Percentiles rank a stretch among this genome's conserved stretches.
phyloP scores from a whole-genome alignment of 495 filamentous ascomycete genomes.

The Aspergillus nidulans region DNA sequence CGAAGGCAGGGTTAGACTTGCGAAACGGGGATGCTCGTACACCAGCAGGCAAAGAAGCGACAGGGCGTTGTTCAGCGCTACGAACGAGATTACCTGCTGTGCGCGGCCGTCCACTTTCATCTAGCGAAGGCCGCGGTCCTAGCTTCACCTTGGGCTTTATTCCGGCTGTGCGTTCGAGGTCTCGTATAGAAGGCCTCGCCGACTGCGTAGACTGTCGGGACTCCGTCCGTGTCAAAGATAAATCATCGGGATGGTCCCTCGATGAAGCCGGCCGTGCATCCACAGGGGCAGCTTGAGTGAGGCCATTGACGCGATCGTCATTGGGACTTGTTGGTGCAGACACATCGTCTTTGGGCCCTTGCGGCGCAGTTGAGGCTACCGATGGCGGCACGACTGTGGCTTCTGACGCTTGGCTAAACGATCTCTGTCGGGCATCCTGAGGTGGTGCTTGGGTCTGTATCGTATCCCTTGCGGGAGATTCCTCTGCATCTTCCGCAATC shows the following conservation, averaged over 20 bases:
- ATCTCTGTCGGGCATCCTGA: constrained; percentile 24
- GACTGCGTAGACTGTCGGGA: constrained; percentile 59
- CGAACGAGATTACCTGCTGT: constrained; percentile 48
- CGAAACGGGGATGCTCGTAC: constrained; percentile 45
- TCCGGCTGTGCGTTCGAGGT: constrained; percentile 53
- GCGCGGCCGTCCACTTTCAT: constrained; percentile 60
- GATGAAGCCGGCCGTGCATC: constrained; percentile 21
- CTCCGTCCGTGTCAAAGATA: constrained; percentile 36
- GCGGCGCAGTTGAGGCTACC: constrained; percentile 16
- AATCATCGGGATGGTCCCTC: constrained; percentile 34
- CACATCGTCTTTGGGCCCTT: constrained; percentile 14
- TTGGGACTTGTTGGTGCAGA: constrained; percentile 16
- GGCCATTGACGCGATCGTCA: constrained; percentile 19
- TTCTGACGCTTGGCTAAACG: constrained; percentile 37
- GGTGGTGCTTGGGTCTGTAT: constrained; percentile 15
- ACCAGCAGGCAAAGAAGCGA: constrained; percentile 61
- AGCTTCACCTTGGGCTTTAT: constrained; percentile 72
- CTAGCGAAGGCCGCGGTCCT: constrained; percentile 74
- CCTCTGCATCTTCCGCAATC: constrained; percentile 80
- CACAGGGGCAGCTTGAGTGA: constrained; percentile 9
- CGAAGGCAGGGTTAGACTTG: constrained; percentile 28
- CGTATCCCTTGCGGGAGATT: constrained; percentile 56
- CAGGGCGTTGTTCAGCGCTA: constrained; percentile 55
- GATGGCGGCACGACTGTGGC: constrained; percentile 33
- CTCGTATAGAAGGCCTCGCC: constrained; percentile 54